Evolutionary conservation across 371 early-diverging fungal genomes (phyloP), one percentile per base, ranked within the genome.

Genomic region (Apophysomyces ossiformis): DNA sequence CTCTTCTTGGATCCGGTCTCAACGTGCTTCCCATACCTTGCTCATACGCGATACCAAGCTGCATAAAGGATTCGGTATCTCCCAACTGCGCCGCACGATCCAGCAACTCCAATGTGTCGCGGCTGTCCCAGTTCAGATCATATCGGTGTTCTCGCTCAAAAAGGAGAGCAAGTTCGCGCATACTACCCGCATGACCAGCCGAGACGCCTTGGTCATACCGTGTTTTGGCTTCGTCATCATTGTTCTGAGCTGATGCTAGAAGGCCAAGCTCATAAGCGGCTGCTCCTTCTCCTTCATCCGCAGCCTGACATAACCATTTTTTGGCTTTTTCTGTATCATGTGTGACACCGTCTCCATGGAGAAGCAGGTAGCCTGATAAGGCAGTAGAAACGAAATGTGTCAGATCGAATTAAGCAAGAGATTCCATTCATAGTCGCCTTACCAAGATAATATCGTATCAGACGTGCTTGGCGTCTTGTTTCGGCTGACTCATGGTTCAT

Each of bases 381-480:
- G 21, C 36, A 39, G 16, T 44, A 37, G 13, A 44, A 57, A 11
- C 56, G 12, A 12, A 37, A 11, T 41, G 41, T 41, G 41, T 41
- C 41, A 41, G 41, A 39, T 15, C 35, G 21, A 16, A 13, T 1
- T 32, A 4, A 21, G 32, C 3, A 26, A 3, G 32, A 26, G 32
- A 26, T 26, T 2, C 54, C 9, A n/a, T 2, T 18, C 1, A n/a
- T 21, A 3, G n/a, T 39, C 43, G 44, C n/a, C 44, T 39, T 69
- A 75, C 78, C 78, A 8, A 74, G 45, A 62, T 60, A 72, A 44
- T 76, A 79, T 41, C 67, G 73, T 60, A 74, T 70, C 32, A 69
- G 71, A n/a, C 75, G 68, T 3, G 75, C 69, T 59, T 76, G 80
- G 11, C 43, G 58, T 16, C 63, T 46, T 13, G 74, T 74, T 64